Evolutionary conservation across 129 eudicot species (phyloP), one percentile per base, ranked within the genome.

Genomic region (Gnaphalium uliginosum): DNA sequence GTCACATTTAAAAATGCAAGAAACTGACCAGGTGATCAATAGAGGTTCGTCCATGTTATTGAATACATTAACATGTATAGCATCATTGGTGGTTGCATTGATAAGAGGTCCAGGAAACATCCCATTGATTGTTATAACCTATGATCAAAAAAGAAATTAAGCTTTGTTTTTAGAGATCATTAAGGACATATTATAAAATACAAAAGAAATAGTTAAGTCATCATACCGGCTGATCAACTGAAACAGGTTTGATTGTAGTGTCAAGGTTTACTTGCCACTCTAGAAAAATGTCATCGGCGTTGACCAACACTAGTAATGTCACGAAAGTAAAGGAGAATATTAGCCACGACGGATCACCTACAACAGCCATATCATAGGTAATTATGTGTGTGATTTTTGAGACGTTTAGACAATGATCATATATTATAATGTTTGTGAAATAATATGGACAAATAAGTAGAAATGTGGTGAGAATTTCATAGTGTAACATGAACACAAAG

Each of bases 71-170:
- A 89, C 71, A 41, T 71, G 87, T 41, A 83, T 78, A 30, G 66
- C 23, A 66, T 88, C 89, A 25, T 88, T 83, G 8, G 94, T 88
- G 15, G 90, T 86, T 30, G 80, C 79, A 23, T 86, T 88, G 41
- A 88, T 74, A 66, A 88, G 86, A 26, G 90, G 94, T 8, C 90
- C 94, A 4, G 94, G 94, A 72, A 86, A 88, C 76, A 78, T 50
- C 57, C 87, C 83, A 48, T 88, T 88, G 69, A 86, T 80, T 25
- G 89, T 79, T 69, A 88, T 86, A 37, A 88, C 90, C 94, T 88
- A 76, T 29, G 29, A 24, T 61, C 3, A 26, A 50, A 65, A 0
- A 24, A 30, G 1, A 50, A 69, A 53, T 6, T 10, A 24, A 14
- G 3, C 7, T 35, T 69, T 26, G 37, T 7, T 30, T 13, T 18